Percentiles rank a stretch among this genome's conserved stretches.
These are phyloP conservation scores for Bothriochloa decipiens DNA, from an alignment of 176 grass and related monocot species.

Conservation along the genomic window DNA sequence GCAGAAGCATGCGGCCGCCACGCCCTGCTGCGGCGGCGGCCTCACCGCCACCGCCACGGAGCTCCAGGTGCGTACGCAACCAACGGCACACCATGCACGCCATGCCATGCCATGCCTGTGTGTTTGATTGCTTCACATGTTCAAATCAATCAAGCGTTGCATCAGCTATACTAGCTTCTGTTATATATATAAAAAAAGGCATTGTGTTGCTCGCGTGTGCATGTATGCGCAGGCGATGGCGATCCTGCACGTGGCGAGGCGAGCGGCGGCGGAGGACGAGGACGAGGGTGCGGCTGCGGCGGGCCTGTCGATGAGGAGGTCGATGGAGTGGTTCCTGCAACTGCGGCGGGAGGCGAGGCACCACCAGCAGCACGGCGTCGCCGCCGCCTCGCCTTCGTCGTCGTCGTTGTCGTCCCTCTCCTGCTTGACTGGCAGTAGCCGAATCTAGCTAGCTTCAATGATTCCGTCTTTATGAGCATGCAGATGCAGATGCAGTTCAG, in stretches of 20 bases:
- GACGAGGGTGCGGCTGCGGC: not conserved
- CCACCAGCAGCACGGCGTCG: not conserved
- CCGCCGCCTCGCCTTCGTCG: not conserved
- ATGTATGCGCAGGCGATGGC: not conserved
- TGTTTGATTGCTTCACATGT: too few relatives aligned
- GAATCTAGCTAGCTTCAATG: not conserved
- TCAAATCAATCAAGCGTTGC: too few relatives aligned
- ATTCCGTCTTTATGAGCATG: not conserved
- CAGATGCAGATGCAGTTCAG: too few relatives aligned
- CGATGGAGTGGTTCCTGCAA: constrained; percentile 25
- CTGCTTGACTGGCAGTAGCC: not conserved
- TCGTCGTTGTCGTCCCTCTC: not conserved
- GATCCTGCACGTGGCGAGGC: constrained; percentile 6
- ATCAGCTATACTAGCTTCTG: too few relatives aligned
- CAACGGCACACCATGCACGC: too few relatives aligned
- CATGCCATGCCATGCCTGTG: too few relatives aligned
- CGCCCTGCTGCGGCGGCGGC: not conserved
- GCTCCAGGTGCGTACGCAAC: not conserved
- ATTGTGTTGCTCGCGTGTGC: too few relatives aligned
- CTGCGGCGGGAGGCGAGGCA: not conserved
- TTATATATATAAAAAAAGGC: too few relatives aligned
- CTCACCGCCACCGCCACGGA: not conserved
- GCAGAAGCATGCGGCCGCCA: not conserved
- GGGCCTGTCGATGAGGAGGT: constrained; percentile 7
- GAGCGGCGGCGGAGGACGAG: not conserved